Evolutionary conservation across 148 eudicot species (phyloP), one percentile per base, ranked within the genome.

Genomic region (Beta vulgaris): DNA sequence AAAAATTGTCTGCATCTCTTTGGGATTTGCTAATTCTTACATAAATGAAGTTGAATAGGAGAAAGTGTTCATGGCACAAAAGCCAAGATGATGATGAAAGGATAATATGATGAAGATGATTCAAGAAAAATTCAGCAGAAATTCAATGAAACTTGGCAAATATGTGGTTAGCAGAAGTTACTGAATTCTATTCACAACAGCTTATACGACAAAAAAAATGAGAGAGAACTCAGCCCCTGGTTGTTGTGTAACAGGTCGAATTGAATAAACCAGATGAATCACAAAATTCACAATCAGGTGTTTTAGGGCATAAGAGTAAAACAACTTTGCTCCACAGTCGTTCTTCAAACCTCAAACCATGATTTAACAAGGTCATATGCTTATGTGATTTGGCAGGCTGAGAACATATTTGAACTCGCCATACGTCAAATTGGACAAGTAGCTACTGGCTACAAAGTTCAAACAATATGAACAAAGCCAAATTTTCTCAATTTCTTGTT

Each of bases 21-120:
- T 29, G 36, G 36, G 18, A 14, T n/a, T 53, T 6, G 10, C 7
- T 0, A 21, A 0, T n/a, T 51, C n/a, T 19, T 5, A 21, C 25
- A 51, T 51, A 57, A 60, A 12, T 61, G 76, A 73, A 35, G 36
- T 46, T 31, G 58, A 37, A 19, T 60, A 73, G 11, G 6, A 49
- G 7, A 9, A 13, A 62, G 76, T 42, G 26, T 40, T 73, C 40
- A 59, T 29, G 10, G 55, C 49, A 48, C 44, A 64, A 74, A 74
- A 34, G 23, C 69, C 55, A 46, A 15, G 15, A 42, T 23, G 67
- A 28, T 42, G 51, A 44, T 25, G 13, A 60, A 44, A 31, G 51
- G 58, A 43, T 29, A 31, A 28, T 25, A 29, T 28, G 5, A n/a
- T 21, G 35, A 48, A 15, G 58, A 46, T 68, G 28, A 32, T 70